Conservation (phyloP, 495 filamentous ascomycete genomes). For the Lasiosphaeria miniovina region DNA sequence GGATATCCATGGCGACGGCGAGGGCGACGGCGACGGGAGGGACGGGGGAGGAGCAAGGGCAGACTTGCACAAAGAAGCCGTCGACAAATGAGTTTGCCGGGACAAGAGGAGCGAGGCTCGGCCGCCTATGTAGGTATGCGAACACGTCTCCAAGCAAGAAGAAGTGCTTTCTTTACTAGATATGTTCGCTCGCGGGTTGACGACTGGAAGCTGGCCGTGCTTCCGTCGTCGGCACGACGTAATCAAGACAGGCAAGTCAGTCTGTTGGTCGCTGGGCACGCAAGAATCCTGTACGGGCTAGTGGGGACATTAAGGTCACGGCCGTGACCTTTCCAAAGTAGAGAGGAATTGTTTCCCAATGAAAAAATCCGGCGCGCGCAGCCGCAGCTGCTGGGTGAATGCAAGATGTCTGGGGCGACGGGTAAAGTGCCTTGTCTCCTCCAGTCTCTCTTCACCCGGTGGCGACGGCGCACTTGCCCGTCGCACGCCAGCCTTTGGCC, state of each 20-base stretch:
- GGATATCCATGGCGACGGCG: conserved; percentile 24
- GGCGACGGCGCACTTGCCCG: conserved; percentile 20
- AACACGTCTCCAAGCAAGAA: background rate
- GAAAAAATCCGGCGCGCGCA: conserved; percentile 30
- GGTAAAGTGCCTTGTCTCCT: conserved; percentile 33
- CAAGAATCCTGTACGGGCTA: conserved; percentile 5
- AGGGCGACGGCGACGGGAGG: conserved; percentile 11
- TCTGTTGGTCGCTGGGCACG: conserved; percentile 5
- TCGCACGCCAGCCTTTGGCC: background rate
- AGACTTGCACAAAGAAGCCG: conserved; percentile 8
- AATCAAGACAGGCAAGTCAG: conserved; percentile 9
- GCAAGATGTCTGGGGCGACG: conserved; percentile 32
- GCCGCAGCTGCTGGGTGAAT: conserved; percentile 37
- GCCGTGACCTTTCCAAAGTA: conserved; percentile 15
- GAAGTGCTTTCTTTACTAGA: background rate
- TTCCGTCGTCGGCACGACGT: conserved; percentile 20
- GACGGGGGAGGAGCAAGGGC: conserved; percentile 8
- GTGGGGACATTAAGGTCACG: background rate
- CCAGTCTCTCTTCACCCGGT: conserved; percentile 23
- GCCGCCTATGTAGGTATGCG: conserved; percentile 11
- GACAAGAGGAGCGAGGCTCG: conserved; percentile 10
- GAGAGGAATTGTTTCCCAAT: conserved; percentile 16
- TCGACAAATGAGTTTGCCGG: conserved; percentile 13
- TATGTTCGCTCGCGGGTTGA: background rate
- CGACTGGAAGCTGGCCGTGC: conserved; percentile 18